These are phyloP conservation scores for Kluyveromyces sp. DNA, from an alignment of 1,139 yeast genomes.

Conservation along the genomic window DNA sequence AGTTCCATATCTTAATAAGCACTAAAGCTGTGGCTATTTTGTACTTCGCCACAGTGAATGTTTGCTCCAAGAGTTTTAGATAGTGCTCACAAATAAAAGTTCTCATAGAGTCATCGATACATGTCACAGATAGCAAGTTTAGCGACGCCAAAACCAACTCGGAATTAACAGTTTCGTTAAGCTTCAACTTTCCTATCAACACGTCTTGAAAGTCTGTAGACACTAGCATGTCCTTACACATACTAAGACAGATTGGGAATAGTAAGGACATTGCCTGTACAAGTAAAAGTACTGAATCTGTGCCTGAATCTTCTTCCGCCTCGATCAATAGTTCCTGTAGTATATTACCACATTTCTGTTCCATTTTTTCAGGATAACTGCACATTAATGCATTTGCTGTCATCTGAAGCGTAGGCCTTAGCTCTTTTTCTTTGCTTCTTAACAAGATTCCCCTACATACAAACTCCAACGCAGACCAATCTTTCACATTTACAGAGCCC, in stretches of 20 bases:
- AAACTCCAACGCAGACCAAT: slow-evolving; percentile 18
- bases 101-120: slow-evolving; percentile 28
- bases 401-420: slow-evolving; percentile 19
- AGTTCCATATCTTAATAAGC: slow-evolving; percentile 28
- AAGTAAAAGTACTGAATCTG: slow-evolving; percentile 17
- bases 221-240: slow-evolving; percentile 23
- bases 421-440: slow-evolving; percentile 15
- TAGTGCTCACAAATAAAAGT: slow-evolving; percentile 24
- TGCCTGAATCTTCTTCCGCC: slow-evolving; percentile 22
- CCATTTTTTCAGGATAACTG: slow-evolving; percentile 15
- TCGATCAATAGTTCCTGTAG: slow-evolving; percentile 21
- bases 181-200: slow-evolving; percentile 12
- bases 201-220: slow-evolving; percentile 20
- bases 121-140: slow-evolving; percentile 22
- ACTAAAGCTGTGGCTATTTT: slow-evolving; percentile 21
- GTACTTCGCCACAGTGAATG: slow-evolving; percentile 15
- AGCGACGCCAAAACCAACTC: slow-evolving; percentile 15
- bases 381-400: slow-evolving; percentile 17
- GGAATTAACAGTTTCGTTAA: neutral
- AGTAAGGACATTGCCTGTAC: slow-evolving; percentile 20
- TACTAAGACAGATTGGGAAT: slow-evolving; percentile 23
- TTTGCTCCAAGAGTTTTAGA: slow-evolving; percentile 16
- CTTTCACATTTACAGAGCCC: neutral
- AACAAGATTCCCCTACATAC: slow-evolving; percentile 18
- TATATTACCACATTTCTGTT: slow-evolving; percentile 13